Percentiles rank a stretch among this genome's conserved stretches.
Evolutionary conservation across 139 green algal genomes (phyloP).

Genomic region (Closterium sp.): DNA sequence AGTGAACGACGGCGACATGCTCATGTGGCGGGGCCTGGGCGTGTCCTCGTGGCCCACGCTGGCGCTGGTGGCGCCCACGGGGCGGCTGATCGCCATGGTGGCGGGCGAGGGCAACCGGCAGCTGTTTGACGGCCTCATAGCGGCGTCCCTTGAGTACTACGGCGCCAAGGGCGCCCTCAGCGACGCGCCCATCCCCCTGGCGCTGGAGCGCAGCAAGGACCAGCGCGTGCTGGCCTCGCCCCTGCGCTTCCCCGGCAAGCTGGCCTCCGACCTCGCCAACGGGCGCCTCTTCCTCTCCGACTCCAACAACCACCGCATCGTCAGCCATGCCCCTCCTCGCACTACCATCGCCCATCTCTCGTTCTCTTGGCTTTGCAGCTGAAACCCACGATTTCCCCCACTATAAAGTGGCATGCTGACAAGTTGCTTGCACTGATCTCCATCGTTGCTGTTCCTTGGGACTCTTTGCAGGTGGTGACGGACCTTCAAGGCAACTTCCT

Average conservation of each 20-base stretch:
- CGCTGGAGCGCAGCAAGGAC: slow-evolving; percentile 68
- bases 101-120: slow-evolving; percentile 65
- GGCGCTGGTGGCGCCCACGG: slow-evolving; percentile 60
- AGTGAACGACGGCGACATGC: slow-evolving; percentile 72
- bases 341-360: too few relatives aligned
- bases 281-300: slow-evolving; percentile 74
- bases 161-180: slow-evolving; percentile 62
- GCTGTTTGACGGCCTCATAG: slow-evolving; percentile 69
- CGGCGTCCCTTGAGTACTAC: slow-evolving; percentile 70
- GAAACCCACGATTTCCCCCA: too few relatives aligned
- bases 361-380: too few relatives aligned
- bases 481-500: slow-evolving; percentile 64
- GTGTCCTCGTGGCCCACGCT: slow-evolving; percentile 72
- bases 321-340: slow-evolving; percentile 27
- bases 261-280: slow-evolving; percentile 61
- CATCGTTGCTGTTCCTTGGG: background rate
- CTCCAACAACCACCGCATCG: slow-evolving; percentile 74
- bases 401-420: too few relatives aligned
- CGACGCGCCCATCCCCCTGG: slow-evolving; percentile 58
- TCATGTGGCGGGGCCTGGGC: slow-evolving; percentile 68
- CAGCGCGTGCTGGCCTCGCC: slow-evolving; percentile 38
- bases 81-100: slow-evolving; percentile 61
- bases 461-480: slow-evolving; percentile 54
- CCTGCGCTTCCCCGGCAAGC: slow-evolving; percentile 73
- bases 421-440: too few relatives aligned